Evolutionary conservation across 2,329 filamentous ascomycete species (phyloP).

Genomic region (Penicillium crustosum): DNA sequence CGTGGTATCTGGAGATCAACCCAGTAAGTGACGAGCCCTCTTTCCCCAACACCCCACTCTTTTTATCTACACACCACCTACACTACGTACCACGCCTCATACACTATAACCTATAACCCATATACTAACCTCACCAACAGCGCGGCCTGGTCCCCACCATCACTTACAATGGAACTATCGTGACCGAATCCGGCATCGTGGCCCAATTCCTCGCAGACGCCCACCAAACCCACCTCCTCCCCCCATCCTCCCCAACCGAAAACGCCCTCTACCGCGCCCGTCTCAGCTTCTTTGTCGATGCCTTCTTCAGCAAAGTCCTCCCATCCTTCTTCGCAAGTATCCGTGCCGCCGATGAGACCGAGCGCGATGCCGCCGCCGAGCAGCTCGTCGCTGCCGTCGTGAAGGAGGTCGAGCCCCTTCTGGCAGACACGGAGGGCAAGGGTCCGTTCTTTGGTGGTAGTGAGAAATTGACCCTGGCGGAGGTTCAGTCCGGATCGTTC

Average conservation of each 20-base stretch:
- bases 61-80: background rate
- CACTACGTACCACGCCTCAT: background rate
- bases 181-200: constrained; percentile 71
- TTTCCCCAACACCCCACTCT: background rate
- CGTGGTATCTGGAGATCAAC: constrained; percentile 75
- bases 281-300: constrained; percentile 70
- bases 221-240: constrained; percentile 65
- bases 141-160: constrained; percentile 74
- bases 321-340: constrained; percentile 49
- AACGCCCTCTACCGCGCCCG: constrained; percentile 63
- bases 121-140: constrained; percentile 25
- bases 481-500: constrained; percentile 69
- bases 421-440: constrained; percentile 49
- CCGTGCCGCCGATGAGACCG: constrained; percentile 50
- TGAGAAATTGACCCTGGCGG: constrained; percentile 67
- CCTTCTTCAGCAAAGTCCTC: constrained; percentile 64
- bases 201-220: constrained; percentile 68
- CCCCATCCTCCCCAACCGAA: constrained; percentile 54
- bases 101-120: background rate
- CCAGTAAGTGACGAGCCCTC: constrained; percentile 48
- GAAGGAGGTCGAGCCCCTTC: constrained; percentile 72
- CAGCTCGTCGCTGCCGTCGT: constrained; percentile 57
- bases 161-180: constrained; percentile 66
- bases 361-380: constrained; percentile 50
- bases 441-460: constrained; percentile 65